These are phyloP conservation scores for Aspergillus sparsus DNA, from an alignment of 495 filamentous ascomycete species.

Conservation along the genomic window DNA sequence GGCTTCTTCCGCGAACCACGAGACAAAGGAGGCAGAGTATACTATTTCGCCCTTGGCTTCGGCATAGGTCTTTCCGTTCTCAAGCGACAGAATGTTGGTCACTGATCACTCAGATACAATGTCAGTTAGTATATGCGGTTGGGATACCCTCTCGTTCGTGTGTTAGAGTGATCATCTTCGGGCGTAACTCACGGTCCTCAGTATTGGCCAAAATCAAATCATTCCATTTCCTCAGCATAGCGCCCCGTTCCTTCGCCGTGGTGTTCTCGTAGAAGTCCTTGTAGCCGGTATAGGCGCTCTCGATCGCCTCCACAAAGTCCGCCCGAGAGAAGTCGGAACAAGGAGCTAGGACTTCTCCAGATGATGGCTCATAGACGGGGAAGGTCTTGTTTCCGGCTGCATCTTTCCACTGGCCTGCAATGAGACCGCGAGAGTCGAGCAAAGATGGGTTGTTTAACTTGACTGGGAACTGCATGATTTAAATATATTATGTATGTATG, in stretches of 20 bases:
- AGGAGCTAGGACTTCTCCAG: conserved; percentile 15
- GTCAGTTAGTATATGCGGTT: background rate
- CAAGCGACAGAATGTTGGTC: conserved; percentile 50
- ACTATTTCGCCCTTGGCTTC: conserved; percentile 63
- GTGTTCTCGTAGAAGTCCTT: conserved; percentile 17
- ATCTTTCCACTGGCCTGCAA: conserved; percentile 7
- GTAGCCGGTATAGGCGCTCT: conserved; percentile 23
- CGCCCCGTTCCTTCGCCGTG: conserved; percentile 12
- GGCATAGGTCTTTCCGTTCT: conserved; percentile 66
- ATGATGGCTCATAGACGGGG: conserved; percentile 22
- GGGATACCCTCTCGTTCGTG: background rate
- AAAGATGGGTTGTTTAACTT: conserved; percentile 4
- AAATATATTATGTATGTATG: background rate
- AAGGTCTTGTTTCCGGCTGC: conserved; percentile 6
- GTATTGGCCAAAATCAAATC: conserved; percentile 74
- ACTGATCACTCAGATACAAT: conserved; percentile 42
- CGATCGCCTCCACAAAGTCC: conserved; percentile 34
- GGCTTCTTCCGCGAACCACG: conserved; percentile 69
- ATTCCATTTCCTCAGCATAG: conserved; percentile 74
- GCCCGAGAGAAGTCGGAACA: conserved; percentile 20
- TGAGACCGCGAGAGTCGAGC: conserved; percentile 8
- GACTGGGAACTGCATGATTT: background rate
- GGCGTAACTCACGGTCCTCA: conserved; percentile 70
- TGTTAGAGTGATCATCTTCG: background rate
- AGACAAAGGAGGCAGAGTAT: conserved; percentile 63